Base-by-base conservation (phyloP, 371 early-diverging fungal species). In the Rhizomucor miehei region DNA sequence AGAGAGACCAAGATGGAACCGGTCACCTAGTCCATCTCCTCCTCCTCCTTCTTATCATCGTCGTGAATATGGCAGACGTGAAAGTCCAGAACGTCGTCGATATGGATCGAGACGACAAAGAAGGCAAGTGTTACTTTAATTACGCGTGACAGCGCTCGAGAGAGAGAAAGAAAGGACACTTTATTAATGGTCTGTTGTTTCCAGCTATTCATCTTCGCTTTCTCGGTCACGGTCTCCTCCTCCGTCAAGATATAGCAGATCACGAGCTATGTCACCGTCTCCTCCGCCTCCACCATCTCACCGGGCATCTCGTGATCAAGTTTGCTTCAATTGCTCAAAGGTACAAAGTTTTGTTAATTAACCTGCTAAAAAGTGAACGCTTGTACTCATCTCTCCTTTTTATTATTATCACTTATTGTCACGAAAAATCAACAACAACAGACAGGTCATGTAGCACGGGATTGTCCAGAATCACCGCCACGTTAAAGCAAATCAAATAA, bases 241-340 rank as follows among this genome's bases (percentile, higher is more conserved):
- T 20, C 51, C 29, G 44, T 63, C 68, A 48, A 43, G 55, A 40
- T 56, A 55, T 46, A 57, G 57, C 25, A 38, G 50, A 25, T 54
- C 46, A 12, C 48, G 44, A 29, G 53, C 60, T 17, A 47, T 79
- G 34, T 71, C 75, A 50, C 73, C 75, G 13, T 74, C 74, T 40
- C 69, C 71, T 9, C 73, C 73, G 19, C 61, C 54, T 35, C 48
- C 56, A 40, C 65, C 60, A 19, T 49, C 57, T 52, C 56, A 57
- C 19, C 65, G 63, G 36, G 56, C 51, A 48, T 56, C 56, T 46
- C 45, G 24, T 40, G 40, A 36, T 10, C 39, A 19, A 38, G 35
- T 44, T 14, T 59, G 59, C 17, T 59, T 39, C 37, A 59, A 59
- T 29, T 59, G 59, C 29, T 52, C 52, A 6, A 46, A 59, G 59